Evolutionary conservation across 768 basidiomycete genomes (phyloP), one percentile per base, ranked within the genome.

Genomic region (Solioccasus polychromus): DNA sequence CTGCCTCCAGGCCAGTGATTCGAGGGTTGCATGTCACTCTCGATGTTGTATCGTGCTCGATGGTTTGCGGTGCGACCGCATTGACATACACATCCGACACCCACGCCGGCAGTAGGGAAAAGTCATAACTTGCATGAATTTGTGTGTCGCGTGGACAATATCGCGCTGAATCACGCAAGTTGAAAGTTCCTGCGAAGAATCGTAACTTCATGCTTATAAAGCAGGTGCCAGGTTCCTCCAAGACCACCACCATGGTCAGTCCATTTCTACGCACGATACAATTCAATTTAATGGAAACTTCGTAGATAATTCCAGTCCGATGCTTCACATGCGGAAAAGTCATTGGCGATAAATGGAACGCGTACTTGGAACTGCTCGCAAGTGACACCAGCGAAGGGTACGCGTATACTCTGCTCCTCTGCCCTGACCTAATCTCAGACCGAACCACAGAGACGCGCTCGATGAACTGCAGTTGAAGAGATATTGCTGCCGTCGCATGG

Each of bases 301-400:
- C 12, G 3, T 57, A 95, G 94, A 98, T 97, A 50, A 95, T 96
- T 53, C 93, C 94, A 36, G 90, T 97, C 8, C 83, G 94, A 34
- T 95, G 93, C 55, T 96, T 96, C 62, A 92, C 93, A 14, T 95
- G 92, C 61, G 95, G 95, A 35, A 97, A 97, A 68, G 93, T 98
- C 51, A 85, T 97, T 32, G 92, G 95, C 38, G 92, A 97, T 73
- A 90, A 96, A 54, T 97, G 95, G 94, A 85, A 80, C 47, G 77
- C 78, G 18, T 98, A 96, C 66, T 70, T 96, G 29, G 83, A 86
- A 58, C 70, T 94, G 34, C 72, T 96, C 48, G 80, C 84, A 28
- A 78, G 79, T 46, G 92, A 90, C 56, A 80, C 82, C 69, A 83
- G 78, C 53, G 94, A 97, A 75, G 93, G 93, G 94, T 94, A 57